Percentiles rank a stretch among this genome's conserved stretches.
phyloP scores from a whole-genome alignment of 2,329 filamentous ascomycete genomes.

The Trichothecium roseum region DNA sequence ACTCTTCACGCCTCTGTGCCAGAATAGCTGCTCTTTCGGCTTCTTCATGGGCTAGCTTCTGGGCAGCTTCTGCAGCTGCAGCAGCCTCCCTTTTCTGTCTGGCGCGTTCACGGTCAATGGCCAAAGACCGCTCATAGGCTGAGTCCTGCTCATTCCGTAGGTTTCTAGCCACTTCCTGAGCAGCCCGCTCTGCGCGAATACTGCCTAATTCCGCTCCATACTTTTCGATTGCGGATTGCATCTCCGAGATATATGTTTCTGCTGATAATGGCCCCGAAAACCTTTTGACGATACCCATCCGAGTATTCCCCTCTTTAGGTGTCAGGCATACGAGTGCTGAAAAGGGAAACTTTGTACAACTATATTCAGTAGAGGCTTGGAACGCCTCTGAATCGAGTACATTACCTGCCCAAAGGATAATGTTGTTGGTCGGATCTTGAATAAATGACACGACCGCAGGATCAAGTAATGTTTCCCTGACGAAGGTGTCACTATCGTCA shows the following conservation, averaged over 20 bases:
- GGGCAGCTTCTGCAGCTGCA: slow-evolving; percentile 56
- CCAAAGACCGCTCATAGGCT: slow-evolving; percentile 86
- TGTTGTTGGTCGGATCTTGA: slow-evolving; percentile 63
- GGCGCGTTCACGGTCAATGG: slow-evolving; percentile 76
- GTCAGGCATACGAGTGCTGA: slow-evolving; percentile 79
- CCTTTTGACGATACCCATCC: slow-evolving; percentile 83
- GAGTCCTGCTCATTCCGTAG: slow-evolving; percentile 83
- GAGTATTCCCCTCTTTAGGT: slow-evolving; percentile 68
- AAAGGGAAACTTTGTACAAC: slow-evolving; percentile 89
- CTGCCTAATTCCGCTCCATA: slow-evolving; percentile 67
- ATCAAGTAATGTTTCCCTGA: slow-evolving; percentile 70
- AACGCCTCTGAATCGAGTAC: slow-evolving; percentile 90
- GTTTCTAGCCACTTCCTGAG: slow-evolving; percentile 70
- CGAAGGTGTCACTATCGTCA: slow-evolving; percentile 78
- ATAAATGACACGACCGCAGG: slow-evolving; percentile 66
- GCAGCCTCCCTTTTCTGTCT: slow-evolving; percentile 68
- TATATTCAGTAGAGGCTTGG: slow-evolving; percentile 78
- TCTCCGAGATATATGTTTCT: slow-evolving; percentile 61
- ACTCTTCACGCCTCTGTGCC: slow-evolving; percentile 45
- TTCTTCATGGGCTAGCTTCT: slow-evolving; percentile 48
- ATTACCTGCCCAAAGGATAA: slow-evolving; percentile 87
- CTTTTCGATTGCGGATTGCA: slow-evolving; percentile 62
- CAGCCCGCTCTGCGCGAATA: slow-evolving; percentile 64
- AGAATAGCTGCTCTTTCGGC: slow-evolving; percentile 48
- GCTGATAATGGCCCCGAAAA: slow-evolving; percentile 63